These are phyloP conservation scores for Phytophthora vignae DNA, from an alignment of 352 stramenopile species.

Conservation along the genomic window DNA sequence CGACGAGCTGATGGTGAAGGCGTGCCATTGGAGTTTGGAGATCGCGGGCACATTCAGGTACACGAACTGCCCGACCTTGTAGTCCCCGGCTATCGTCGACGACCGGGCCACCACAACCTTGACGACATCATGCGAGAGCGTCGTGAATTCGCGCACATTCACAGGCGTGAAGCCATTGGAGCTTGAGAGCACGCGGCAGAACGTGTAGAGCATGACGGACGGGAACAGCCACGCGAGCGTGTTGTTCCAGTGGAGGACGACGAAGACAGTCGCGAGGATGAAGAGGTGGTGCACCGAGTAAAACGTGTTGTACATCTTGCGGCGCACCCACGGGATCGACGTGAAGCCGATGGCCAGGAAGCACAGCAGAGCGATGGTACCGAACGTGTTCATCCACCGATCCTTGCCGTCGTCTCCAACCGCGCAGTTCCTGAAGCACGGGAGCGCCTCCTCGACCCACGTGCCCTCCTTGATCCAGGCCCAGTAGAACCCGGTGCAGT, in stretches of 20 bases:
- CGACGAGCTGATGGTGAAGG: slow-evolving; percentile 1
- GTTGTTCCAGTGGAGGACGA: slow-evolving; percentile 47
- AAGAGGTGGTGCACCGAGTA: slow-evolving; percentile 26
- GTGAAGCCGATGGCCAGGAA: slow-evolving; percentile 33
- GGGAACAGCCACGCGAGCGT: slow-evolving; percentile 51
- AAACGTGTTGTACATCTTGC: slow-evolving; percentile 54
- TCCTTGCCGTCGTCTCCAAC: slow-evolving; percentile 1
- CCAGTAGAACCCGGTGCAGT: background rate
- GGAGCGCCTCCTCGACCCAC: background rate
- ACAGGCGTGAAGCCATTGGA: background rate
- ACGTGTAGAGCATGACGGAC: slow-evolving; percentile 38
- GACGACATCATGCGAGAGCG: background rate
- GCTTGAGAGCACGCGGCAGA: background rate
- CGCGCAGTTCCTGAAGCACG: slow-evolving; percentile 1
- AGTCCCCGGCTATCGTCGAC: slow-evolving; percentile 9
- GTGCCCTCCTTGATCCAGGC: background rate
- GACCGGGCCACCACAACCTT: background rate
- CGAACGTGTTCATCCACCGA: slow-evolving; percentile 51
- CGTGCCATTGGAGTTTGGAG: slow-evolving; percentile 3
- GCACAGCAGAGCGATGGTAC: slow-evolving; percentile 35
- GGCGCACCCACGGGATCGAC: slow-evolving; percentile 48
- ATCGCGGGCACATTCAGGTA: slow-evolving; percentile 1
- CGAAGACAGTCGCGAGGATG: background rate
- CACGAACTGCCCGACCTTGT: background rate
- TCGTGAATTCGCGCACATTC: background rate